A percentile compares a stretch with the other conserved stretches of the same genome.
Evolutionary conservation across 1,284 basidiomycete genomes (phyloP).

Genomic region (Rhodotorula sp.): DNA sequence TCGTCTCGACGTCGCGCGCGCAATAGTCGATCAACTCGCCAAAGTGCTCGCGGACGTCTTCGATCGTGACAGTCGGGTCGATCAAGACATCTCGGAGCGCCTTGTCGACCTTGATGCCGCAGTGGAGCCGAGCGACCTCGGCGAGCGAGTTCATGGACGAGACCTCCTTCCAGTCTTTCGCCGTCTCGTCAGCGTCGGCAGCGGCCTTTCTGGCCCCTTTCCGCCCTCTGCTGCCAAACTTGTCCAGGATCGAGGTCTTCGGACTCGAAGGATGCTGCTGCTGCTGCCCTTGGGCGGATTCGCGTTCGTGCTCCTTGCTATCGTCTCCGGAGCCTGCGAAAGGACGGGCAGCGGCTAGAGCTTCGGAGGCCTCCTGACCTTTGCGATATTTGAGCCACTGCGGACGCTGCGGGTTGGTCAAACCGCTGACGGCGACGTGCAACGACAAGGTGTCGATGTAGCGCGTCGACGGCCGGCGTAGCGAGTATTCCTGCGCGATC

Average conservation of each 20-base stretch:
- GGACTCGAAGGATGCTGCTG: neutral
- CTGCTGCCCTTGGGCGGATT: constrained; percentile 23
- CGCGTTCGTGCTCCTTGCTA: constrained; percentile 47
- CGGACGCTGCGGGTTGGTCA: constrained; percentile 90
- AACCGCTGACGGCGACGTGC: constrained; percentile 90
- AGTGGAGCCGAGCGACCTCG: constrained; percentile 89
- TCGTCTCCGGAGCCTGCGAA: constrained; percentile 44
- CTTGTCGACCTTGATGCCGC: constrained; percentile 78
- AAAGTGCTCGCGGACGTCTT: constrained; percentile 67
- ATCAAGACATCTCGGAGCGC: constrained; percentile 71
- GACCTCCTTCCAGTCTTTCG: constrained; percentile 81
- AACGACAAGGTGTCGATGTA: constrained; percentile 95
- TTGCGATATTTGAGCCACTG: constrained; percentile 77
- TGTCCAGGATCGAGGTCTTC: constrained; percentile 6
- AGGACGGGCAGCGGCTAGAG: constrained; percentile 42
- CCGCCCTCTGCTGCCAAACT: neutral
- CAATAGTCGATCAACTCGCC: constrained; percentile 85
- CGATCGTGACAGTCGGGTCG: constrained; percentile 60
- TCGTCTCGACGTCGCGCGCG: constrained; percentile 77
- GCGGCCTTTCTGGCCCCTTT: neutral
- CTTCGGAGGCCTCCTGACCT: constrained; percentile 45
- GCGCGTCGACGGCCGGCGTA: constrained; percentile 68
- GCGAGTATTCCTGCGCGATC: constrained; percentile 78
- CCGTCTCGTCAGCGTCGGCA: neutral
- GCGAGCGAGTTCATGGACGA: constrained; percentile 89